Evolutionary conservation across 2,329 filamentous ascomycete species (phyloP), one percentile per base, ranked within the genome.

Genomic region (Neocucurbitaria cava): DNA sequence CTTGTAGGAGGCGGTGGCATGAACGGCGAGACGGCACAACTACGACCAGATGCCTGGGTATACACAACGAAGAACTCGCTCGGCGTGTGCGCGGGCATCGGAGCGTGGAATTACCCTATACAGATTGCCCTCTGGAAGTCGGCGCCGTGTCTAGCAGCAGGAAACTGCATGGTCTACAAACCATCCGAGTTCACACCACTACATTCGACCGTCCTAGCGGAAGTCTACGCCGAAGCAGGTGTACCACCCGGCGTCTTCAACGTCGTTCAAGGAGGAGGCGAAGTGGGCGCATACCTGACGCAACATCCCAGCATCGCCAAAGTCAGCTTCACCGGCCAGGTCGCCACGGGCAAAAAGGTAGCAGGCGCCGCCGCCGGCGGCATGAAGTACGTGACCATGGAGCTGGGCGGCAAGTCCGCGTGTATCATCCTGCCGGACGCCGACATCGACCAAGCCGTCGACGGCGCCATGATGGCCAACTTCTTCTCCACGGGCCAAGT

Each of bases 301-400:
- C 78, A 85, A 3, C 91, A 96, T 72, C 84, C 86, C 0, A 79
- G 77, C 44, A 88, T 96, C 66, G 88, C 89, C 56, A 96, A 96
- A 78, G 91, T 96, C 66, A 92, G 89, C 70, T 96, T 96, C 78
- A 96, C 92, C 0, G 92, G 92, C 17, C 91, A 96, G 72, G 91
- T 96, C 23, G 84, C 86, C 54, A 96, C 92, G 0, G 92, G 92
- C 13, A 85, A 86, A 76, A 94, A 91, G 73, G 92, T 96, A 9
- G 91, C 92, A 9, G 85, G 84, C 39, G 81, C 87, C 31, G 92
- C 92, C 2, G 88, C 89, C 1, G 86, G 85, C 28, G 86, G 85
- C 65, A 92, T 96, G 89, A 96, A 96, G 78, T 92, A 92, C 71
- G 88, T 95, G 44, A 96, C 92, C 18, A 93, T 96, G 89, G 92